These are phyloP conservation scores for Talaromyces adpressus DNA, from an alignment of 495 filamentous ascomycete species.

Conservation along the genomic window DNA sequence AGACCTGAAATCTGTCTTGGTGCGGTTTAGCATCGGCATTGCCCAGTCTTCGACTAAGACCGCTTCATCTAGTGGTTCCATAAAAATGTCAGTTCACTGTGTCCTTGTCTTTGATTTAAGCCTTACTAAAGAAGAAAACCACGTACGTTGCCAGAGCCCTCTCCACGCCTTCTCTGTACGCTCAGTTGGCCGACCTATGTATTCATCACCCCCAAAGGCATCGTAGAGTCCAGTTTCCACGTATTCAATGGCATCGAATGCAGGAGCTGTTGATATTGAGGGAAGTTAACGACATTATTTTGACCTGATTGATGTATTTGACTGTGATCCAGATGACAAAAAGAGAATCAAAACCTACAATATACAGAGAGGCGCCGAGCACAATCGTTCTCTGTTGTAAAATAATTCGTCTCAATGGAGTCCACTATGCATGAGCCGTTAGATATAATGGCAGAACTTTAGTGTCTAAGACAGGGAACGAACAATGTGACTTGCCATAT, in stretches of 20 bases:
- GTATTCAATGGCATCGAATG: not conserved
- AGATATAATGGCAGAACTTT: too few species aligned
- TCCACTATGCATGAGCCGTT: too few species aligned
- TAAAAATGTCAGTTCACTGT: too few species aligned
- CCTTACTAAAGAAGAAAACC: not conserved
- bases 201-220: not conserved
- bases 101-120: too few species aligned
- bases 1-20: not conserved
- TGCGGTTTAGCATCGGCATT: not conserved
- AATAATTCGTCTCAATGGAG: not conserved
- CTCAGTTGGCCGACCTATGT: not conserved
- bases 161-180: not conserved
- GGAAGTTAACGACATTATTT: too few species aligned
- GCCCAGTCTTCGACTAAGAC: not conserved
- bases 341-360: not conserved
- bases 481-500: too few species aligned
- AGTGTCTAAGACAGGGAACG: too few species aligned
- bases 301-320: too few species aligned
- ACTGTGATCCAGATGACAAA: not conserved
- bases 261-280: not conserved
- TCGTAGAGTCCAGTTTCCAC: not conserved
- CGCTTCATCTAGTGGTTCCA: not conserved
- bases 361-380: not conserved
- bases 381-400: not conserved
- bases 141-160: constrained; percentile 3